Evolutionary conservation across 1,284 basidiomycete species (phyloP), one percentile per base, ranked within the genome.

Genomic region (Ustilago xerochloae): DNA sequence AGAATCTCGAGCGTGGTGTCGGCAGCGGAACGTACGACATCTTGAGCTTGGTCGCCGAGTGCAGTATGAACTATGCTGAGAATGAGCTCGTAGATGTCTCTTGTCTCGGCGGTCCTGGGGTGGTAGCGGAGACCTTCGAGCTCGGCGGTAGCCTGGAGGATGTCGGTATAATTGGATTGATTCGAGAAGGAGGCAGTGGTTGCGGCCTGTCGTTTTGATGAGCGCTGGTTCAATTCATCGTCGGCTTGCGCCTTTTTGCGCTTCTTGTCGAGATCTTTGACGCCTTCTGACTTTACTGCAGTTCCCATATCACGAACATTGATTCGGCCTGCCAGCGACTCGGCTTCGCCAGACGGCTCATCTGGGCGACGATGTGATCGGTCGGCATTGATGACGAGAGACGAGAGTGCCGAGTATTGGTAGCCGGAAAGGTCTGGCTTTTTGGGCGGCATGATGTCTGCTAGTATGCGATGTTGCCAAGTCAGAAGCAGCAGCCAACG

Each of bases 181-280:
- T 57, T 56, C 15, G 61, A 50, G 7, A 55, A 63, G 38, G 59
- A 45, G 64, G 97, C 50, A 18, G 50, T 26, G 41, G 97, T 93
- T 0, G 91, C 63, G 45, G 57, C 64, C 30, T 73, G 64, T n/a
- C 77, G 61, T 29, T 69, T 63, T 8, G 64, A 52, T 15, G 58
- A 57, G 30, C 58, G 56, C 53, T 55, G 79, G 63, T 52, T 53
- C 33, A 68, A 53, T 51, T 67, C 73, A 41, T 73, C 81, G 41
- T 72, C 73, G 3, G 72, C 75, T 9, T 76, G 73, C 1, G 77
- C 79, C 64, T 81, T 82, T 41, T 74, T 76, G 88, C 94, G 94
- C 89, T 94, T 96, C 89, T 96, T 96, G 56, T 94, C 92, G n/a
- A 96, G 82, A 81, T 97, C 93, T 83, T 94, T 94, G 36, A 94